Conservation (phyloP, 129 eudicot genomes). For the Mikania micrantha region DNA sequence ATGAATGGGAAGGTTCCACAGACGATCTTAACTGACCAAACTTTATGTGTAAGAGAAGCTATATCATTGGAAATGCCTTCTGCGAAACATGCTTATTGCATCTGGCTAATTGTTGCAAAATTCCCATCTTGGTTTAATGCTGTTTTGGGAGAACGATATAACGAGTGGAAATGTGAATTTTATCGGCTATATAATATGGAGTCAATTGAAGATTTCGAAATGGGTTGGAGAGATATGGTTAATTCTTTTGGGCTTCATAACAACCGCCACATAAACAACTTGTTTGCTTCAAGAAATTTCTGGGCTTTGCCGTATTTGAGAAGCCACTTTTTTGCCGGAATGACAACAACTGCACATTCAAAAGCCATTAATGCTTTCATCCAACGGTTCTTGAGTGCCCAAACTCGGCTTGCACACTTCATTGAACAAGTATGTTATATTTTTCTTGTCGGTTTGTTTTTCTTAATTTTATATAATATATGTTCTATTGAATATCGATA, state of each 20-base stretch:
- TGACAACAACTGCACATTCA: constrained; percentile 78
- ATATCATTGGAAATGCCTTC: constrained; percentile 88
- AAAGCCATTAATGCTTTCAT: constrained; percentile 96
- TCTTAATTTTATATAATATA: neutral
- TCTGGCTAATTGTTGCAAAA: constrained; percentile 87
- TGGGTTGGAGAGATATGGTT: constrained; percentile 98
- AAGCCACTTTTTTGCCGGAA: constrained; percentile 88
- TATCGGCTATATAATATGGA: constrained; percentile 84
- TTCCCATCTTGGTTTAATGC: constrained; percentile 99
- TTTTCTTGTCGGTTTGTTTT: constrained; percentile 9
- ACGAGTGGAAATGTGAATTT: constrained; percentile 94
- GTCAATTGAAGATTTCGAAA: constrained; percentile 78
- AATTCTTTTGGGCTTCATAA: constrained; percentile 74
- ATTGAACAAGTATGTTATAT: constrained; percentile 85
- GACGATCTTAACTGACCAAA: constrained; percentile 88
- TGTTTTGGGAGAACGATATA: constrained; percentile 84
- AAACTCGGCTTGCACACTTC: constrained; percentile 87
- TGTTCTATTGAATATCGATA: neutral
- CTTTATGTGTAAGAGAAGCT: constrained; percentile 88
- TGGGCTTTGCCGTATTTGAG: constrained; percentile 97
- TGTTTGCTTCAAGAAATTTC: constrained; percentile 64
- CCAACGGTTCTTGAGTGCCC: constrained; percentile 96
- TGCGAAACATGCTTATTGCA: constrained; percentile 93
- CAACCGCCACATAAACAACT: constrained; percentile 77
- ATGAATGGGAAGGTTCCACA: constrained; percentile 96